Evolutionary conservation across 192 early-diverging fungal genomes (phyloP), one percentile per base, ranked within the genome.

Genomic region (Linnemannia hyalina): DNA sequence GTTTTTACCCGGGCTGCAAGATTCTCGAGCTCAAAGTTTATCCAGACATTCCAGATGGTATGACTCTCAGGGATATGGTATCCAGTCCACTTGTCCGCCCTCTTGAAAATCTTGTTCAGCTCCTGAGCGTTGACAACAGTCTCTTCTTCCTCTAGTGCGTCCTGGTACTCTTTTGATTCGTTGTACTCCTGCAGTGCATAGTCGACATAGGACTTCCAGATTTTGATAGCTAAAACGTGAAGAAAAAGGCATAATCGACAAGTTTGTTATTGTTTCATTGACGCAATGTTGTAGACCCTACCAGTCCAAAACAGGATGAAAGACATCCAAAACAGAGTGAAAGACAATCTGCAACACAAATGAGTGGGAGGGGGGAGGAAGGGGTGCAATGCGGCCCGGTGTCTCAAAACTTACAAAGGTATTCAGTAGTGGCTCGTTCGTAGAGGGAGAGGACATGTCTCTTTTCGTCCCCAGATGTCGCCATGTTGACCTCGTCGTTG

Each of bases 181-280:
- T 85, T 70, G 77, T 88, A 92, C 40, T 93, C 89, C 9, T 93
- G 83, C 0, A 88, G 68, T 4, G 93, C 82, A 88, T 90, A 96
- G 11, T 89, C 83, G 8, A 91, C 52, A 82, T 92, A 96, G 26
- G 90, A 89, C 52, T 90, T 90, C 94, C 95, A 96, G 26, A 96
- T 78, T 6, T 80, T 80, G 73, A 95, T 94, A 11, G 94, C 95
- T 96, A 79, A 76, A 9, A 46, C 42, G 32, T 54, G 16, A 32
- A 76, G 6, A n/a, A 29, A 63, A 22, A 36, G 49, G 32, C 29
- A 18, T 55, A 13, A 55, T 68, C 22, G 41, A 22, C 11, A 41
- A 36, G 16, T 23, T 29, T 46, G 44, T 54, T 35, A 54, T 22
- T 42, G 20, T 52, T 13, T 35, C 29, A n/a, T 20, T 6, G 40